Evolutionary conservation across 345 rosid species (phyloP).

Genomic region (Bruguiera parviflora): DNA sequence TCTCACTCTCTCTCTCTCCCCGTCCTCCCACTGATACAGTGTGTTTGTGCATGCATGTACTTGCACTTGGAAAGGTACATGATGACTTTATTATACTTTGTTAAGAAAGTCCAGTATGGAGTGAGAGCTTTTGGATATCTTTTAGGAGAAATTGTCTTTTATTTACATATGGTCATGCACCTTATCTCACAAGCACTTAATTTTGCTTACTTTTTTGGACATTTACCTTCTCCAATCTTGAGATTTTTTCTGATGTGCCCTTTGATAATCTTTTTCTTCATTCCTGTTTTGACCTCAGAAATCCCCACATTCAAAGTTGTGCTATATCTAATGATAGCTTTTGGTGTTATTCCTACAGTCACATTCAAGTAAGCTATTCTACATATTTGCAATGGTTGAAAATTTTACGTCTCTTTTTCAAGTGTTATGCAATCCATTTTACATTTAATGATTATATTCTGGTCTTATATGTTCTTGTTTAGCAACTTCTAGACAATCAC

Average conservation of each 20-base stretch:
- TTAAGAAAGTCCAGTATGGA: too few relatives aligned
- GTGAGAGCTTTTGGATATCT: too few relatives aligned
- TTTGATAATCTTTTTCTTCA: neutral
- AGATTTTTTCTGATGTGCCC: neutral
- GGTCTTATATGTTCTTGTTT: neutral
- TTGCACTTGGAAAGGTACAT: too few relatives aligned
- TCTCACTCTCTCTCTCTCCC: too few relatives aligned
- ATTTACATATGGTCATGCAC: too few relatives aligned
- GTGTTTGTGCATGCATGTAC: too few relatives aligned
- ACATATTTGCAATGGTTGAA: slow-evolving; percentile 2
- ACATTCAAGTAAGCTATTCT: slow-evolving; percentile 61
- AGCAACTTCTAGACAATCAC: neutral
- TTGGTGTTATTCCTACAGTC: slow-evolving; percentile 84
- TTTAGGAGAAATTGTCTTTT: too few relatives aligned
- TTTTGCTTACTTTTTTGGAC: neutral
- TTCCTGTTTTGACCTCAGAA: slow-evolving; percentile 41
- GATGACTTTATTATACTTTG: too few relatives aligned
- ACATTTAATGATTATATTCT: too few relatives aligned
- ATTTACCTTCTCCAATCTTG: neutral
- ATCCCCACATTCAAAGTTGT: slow-evolving; percentile 55
- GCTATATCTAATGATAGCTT: slow-evolving; percentile 54
- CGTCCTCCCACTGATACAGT: too few relatives aligned
- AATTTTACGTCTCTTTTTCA: neutral
- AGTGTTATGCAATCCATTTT: too few relatives aligned
- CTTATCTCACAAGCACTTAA: too few relatives aligned